Evolutionary conservation across 2,329 filamentous ascomycete genomes (phyloP), one percentile per base, ranked within the genome.

Genomic region (Neospermospora avenae): DNA sequence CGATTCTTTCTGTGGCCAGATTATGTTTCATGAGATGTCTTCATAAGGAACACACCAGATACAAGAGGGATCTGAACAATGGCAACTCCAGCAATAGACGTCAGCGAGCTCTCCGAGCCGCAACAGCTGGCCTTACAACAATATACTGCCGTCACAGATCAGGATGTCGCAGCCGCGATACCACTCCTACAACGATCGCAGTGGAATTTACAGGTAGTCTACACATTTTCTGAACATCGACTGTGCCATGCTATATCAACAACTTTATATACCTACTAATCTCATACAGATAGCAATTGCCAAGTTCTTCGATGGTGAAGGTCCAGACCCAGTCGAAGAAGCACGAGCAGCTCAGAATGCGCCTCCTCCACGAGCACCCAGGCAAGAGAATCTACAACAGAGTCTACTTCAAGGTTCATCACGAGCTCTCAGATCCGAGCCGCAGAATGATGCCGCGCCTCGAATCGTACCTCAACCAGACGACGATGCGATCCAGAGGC

Each of bases 241-340:
- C n/a, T n/a, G n/a, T n/a, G n/a, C n/a, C n/a, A n/a, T n/a, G n/a
- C n/a, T n/a, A n/a, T n/a, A n/a, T n/a, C n/a, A n/a, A n/a, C n/a
- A n/a, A n/a, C n/a, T n/a, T n/a, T n/a, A n/a, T n/a, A n/a, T n/a
- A n/a, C n/a, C n/a, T n/a, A n/a, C n/a, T n/a, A 62, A 31, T 4
- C 55, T 22, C 4, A 8, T 7, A 18, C 28, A 97, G 88, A 96
- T 98, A 69, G 93, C 95, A 60, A 93, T 99, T 65, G 86, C 95
- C 66, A 96, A 96, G 72, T 98, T 98, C 83, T 99, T 97, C 74
- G 95, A 99, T 71, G 95, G 95, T 68, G 95, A 98, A 77, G 88
- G 88, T 3, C 84, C 91, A 52, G 91, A 96, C 73, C 88, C 85
- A 13, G 78, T 93, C 18, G 88, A 89, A 60, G 91, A 95, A 77